Evolutionary conservation across 2,329 filamentous ascomycete genomes (phyloP).

Genomic region (Hypoxylon sp.): DNA sequence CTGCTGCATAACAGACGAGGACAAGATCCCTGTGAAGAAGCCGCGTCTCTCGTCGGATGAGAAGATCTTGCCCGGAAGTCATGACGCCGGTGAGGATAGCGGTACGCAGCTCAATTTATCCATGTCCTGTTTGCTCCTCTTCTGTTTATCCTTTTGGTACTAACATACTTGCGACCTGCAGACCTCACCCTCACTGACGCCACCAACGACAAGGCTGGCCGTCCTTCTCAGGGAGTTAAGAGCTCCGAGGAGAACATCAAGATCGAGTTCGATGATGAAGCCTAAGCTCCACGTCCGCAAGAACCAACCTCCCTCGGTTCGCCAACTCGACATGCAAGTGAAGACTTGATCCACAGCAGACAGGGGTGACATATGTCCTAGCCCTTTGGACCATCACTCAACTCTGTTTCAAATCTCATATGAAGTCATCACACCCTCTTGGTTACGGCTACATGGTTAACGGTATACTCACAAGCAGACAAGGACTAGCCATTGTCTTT

Average conservation of each 20-base stretch:
- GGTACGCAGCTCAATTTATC: slow-evolving; percentile 10
- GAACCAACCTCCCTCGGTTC: neutral
- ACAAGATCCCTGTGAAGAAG: slow-evolving; percentile 13
- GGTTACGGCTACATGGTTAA: neutral
- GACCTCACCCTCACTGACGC: neutral
- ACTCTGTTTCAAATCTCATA: neutral
- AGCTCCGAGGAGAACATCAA: neutral
- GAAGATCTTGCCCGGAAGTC: neutral
- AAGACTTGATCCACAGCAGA: neutral
- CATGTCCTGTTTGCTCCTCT: neutral
- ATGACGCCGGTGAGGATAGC: neutral
- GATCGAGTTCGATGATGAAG: slow-evolving; percentile 2
- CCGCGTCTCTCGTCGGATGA: slow-evolving; percentile 7
- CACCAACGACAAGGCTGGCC: neutral
- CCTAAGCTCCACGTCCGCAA: neutral
- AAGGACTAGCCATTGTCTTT: neutral
- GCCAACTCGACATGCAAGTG: neutral
- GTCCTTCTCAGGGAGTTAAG: neutral
- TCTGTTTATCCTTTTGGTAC: neutral
- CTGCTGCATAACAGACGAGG: slow-evolving; percentile 4
- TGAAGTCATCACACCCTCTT: neutral
- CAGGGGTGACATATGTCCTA: neutral
- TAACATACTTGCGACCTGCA: slow-evolving; percentile 1
- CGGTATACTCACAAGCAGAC: neutral
- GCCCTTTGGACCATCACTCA: neutral